A percentile compares a stretch with the other conserved stretches of the same genome.
These are phyloP conservation scores for Diplotaxis tenuifolia DNA, from an alignment of 345 rosid species.

Conservation along the genomic window DNA sequence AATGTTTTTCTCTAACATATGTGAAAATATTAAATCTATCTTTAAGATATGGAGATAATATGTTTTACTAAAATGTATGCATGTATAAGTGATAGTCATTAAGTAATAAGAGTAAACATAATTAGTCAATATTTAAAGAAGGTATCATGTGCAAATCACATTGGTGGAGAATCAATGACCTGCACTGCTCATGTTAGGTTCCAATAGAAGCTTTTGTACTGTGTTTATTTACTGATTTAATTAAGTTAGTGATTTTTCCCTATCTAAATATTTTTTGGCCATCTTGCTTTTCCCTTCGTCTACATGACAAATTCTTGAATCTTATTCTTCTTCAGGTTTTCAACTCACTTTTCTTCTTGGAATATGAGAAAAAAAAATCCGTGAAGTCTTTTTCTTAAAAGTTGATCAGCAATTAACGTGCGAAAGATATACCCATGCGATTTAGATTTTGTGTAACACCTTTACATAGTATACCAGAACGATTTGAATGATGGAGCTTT, in stretches of 20 bases:
- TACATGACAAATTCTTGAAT: constrained; percentile 33
- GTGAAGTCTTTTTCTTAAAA: not conserved
- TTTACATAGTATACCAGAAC: constrained; percentile 1
- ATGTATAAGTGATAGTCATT: too few species aligned
- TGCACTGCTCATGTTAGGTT: constrained; percentile 31
- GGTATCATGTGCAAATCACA: constrained; percentile 43
- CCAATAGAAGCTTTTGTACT: not conserved
- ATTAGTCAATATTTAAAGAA: constrained; percentile 25
- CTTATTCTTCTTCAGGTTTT: constrained; percentile 23
- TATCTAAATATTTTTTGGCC: constrained; percentile 29
- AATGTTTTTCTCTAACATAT: too few species aligned
- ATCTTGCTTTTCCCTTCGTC: constrained; percentile 34
- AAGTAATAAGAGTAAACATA: constrained; percentile 23
- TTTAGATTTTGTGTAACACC: too few species aligned
- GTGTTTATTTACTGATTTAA: not conserved
- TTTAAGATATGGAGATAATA: too few species aligned
- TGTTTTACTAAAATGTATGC: too few species aligned
- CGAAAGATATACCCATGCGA: not conserved
- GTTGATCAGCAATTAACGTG: not conserved
- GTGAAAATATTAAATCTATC: too few species aligned
- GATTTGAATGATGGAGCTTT: not conserved
- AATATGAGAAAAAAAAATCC: constrained; percentile 6
- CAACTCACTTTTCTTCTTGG: constrained; percentile 16
- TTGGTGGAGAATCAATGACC: constrained; percentile 43
- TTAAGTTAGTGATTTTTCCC: not conserved